Conservation (phyloP, 2,329 filamentous ascomycete species). For the Neopestalotiopsis sp. region DNA sequence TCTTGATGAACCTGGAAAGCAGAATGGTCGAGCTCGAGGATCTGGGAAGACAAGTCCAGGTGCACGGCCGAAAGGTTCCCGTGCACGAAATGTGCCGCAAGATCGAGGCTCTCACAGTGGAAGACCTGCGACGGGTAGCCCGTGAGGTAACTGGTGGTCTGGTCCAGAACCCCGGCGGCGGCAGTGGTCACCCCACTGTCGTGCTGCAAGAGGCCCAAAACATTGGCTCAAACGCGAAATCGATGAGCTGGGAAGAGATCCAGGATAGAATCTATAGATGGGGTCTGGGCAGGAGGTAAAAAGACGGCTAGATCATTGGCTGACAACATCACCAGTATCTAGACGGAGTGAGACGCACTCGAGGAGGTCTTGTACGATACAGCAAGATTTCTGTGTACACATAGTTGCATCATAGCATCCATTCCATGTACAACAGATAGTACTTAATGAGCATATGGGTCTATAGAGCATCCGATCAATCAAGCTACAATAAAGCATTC, state of each 20-base stretch:
- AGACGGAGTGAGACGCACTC: neutral
- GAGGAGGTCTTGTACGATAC: conserved; percentile 3
- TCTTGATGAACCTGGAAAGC: conserved; percentile 97
- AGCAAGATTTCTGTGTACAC: neutral
- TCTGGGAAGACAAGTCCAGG: conserved; percentile 91
- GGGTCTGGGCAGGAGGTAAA: conserved; percentile 71
- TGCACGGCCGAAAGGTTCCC: conserved; percentile 91
- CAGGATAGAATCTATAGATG: conserved; percentile 85
- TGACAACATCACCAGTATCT: neutral
- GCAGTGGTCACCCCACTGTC: conserved; percentile 89
- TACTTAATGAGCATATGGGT: conserved; percentile 7
- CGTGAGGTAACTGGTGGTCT: conserved; percentile 76
- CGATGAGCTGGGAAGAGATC: conserved; percentile 86
- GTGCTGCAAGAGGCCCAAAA: conserved; percentile 91
- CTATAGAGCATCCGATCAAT: neutral
- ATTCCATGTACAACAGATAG: conserved; percentile 4
- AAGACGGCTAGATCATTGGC: conserved; percentile 7
- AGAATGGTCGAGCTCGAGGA: conserved; percentile 98
- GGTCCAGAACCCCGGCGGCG: conserved; percentile 75
- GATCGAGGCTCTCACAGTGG: conserved; percentile 82
- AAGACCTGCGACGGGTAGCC: conserved; percentile 84
- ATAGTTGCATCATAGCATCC: neutral
- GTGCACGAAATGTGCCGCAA: conserved; percentile 90
- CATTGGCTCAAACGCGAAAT: conserved; percentile 69
- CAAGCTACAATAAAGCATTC: neutral